Percentiles rank a stretch among this genome's conserved stretches.
phyloP scores from a whole-genome alignment of 805 yeast species.

The Clavispora vitiphila region DNA sequence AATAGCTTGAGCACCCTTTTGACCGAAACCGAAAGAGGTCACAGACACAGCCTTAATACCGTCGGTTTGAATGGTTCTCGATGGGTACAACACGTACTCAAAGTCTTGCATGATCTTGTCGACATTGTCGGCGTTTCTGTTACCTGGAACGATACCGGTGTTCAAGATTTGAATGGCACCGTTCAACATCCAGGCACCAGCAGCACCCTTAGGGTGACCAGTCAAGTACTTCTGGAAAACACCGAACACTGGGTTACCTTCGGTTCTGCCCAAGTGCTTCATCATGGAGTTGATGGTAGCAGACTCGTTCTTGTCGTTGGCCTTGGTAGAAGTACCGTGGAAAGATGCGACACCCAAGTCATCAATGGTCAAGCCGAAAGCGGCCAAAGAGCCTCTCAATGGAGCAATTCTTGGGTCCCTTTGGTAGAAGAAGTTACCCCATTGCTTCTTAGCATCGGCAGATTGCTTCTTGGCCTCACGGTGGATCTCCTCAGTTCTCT shows the following conservation, averaged over 20 bases:
- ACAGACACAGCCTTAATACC: slow-evolving; percentile 96
- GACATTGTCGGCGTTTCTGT: slow-evolving; percentile 96
- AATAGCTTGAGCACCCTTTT: slow-evolving; percentile 97
- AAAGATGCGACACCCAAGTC: slow-evolving; percentile 95
- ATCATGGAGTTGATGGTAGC: slow-evolving; percentile 89
- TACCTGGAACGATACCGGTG: slow-evolving; percentile 95
- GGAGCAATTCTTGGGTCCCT: slow-evolving; percentile 94
- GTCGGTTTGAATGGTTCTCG: slow-evolving; percentile 88
- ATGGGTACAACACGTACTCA: slow-evolving; percentile 90
- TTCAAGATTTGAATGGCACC: slow-evolving; percentile 93
- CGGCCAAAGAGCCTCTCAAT: slow-evolving; percentile 92
- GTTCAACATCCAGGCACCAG: slow-evolving; percentile 99
- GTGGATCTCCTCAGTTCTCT: slow-evolving; percentile 82
- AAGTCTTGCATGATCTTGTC: slow-evolving; percentile 78
- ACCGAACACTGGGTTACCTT: slow-evolving; percentile 97
- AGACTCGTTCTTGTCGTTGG: slow-evolving; percentile 97
- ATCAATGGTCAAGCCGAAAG: slow-evolving; percentile 88
- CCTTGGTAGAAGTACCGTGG: slow-evolving; percentile 99
- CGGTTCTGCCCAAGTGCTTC: slow-evolving; percentile 90
- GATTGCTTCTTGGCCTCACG: slow-evolving; percentile 83
- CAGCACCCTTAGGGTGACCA: slow-evolving; percentile 99
- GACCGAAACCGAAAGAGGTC: slow-evolving; percentile 98
- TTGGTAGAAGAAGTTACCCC: slow-evolving; percentile 94
- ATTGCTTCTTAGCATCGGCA: slow-evolving; percentile 82
- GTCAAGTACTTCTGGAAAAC: slow-evolving; percentile 98